Conservation (phyloP, 192 early-diverging fungal species). For the Coemansia sp. region DNA sequence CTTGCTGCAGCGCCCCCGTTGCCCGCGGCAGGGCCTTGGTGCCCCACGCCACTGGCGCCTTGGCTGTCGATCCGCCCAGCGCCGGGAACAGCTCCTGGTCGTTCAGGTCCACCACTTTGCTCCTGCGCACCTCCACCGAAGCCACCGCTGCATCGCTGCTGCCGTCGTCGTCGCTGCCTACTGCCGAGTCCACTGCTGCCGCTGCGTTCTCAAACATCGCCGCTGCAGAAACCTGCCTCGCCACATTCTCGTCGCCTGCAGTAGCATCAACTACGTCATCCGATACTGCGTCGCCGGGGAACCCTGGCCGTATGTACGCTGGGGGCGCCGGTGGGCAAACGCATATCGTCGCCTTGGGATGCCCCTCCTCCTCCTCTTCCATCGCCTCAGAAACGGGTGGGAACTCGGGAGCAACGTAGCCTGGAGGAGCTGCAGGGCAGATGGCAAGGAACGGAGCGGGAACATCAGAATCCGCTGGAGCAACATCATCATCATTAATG, state of each 20-base stretch:
- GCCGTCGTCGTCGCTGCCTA: slow-evolving; percentile 23
- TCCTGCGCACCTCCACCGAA: neutral
- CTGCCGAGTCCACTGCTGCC: slow-evolving; percentile 30
- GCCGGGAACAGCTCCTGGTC: slow-evolving; percentile 73
- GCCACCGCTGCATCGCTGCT: neutral
- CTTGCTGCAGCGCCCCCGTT: slow-evolving; percentile 18
- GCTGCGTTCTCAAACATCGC: slow-evolving; percentile 27
- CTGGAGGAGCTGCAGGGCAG: neutral
- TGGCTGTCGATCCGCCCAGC: slow-evolving; percentile 49
- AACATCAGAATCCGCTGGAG: neutral
- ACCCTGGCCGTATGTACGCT: neutral
- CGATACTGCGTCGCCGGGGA: neutral
- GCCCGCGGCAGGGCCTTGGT: slow-evolving; percentile 35
- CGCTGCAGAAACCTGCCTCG: neutral
- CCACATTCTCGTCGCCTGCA: neutral
- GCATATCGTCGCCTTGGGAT: neutral
- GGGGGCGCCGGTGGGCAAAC: neutral
- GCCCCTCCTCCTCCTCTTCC: neutral
- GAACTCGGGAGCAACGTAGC: neutral
- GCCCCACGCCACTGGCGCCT: slow-evolving; percentile 44
- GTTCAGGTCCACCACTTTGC: slow-evolving; percentile 14
- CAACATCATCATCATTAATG: neutral
- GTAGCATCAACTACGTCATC: neutral
- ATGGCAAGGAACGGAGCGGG: neutral
- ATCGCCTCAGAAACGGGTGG: neutral